Base-by-base conservation (phyloP, 2,329 filamentous ascomycete genomes). In the Fusarium robinianum region DNA sequence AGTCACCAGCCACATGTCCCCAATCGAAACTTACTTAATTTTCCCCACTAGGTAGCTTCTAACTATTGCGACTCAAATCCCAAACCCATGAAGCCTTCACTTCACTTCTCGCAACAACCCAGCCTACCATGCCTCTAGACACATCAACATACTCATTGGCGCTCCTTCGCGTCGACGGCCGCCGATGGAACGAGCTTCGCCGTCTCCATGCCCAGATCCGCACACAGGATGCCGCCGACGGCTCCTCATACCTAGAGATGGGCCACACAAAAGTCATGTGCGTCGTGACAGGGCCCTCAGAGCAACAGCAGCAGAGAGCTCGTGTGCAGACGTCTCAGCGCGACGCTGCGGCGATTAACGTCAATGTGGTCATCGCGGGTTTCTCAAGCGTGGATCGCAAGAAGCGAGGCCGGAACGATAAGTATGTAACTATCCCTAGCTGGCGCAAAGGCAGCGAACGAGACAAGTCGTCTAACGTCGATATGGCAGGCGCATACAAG, bases 181-280 rank as follows among this genome's bases (percentile, higher is more conserved):
- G 94, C 49, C 84, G 94, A 60, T 99, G 94, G 94, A 97, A 99
- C 73, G 94, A 99, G 69, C 81, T 99, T 25, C 90, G 94, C 18
- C 84, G 89, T 6, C 80, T 96, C 36, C 84, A 90, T 64, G 92
- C 88, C 33, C 88, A 95, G 70, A 90, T 99, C 64, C 88, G 87
- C 51, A 96, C 90, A 2, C 94, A 96, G 70, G 86, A 91, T 49
- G 87, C 91, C 35, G 90, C 91, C 41, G 94, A 97, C 61, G 94
- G 94, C 23, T 95, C 88, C 30, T 89, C 87, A 50, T 96, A 96
- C 70, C 83, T 97, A 46, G 90, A 96, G 67, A 95, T 95, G 85
- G 94, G 94, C 61, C 95, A 97, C 72, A 99, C 94, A 15, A 94
- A 96, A 66, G 86, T 99, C 58, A 88, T 97, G 71, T 96, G 92